Evolutionary conservation across 139 green algal species (phyloP).

Genomic region (Chlamydomonas schloesseri): DNA sequence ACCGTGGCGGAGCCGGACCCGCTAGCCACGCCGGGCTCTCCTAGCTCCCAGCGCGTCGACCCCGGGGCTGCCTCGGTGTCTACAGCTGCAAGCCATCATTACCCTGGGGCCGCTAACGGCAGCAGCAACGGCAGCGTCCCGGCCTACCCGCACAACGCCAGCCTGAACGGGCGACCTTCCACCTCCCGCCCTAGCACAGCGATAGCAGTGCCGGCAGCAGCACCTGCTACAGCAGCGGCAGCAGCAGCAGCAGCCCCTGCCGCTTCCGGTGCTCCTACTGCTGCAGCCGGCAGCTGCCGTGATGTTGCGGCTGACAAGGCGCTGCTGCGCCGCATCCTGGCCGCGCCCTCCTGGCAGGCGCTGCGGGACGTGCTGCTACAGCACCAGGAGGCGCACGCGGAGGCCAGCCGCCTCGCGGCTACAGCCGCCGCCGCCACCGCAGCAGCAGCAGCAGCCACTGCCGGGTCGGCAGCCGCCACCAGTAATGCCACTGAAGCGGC

Average conservation of each 20-base stretch:
- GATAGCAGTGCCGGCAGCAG: not conserved
- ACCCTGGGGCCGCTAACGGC: not conserved
- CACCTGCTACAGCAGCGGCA: not conserved
- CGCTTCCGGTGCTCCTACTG: too few species aligned
- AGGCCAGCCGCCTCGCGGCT: not conserved
- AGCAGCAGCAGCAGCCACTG: not conserved
- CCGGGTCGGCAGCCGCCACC: too few species aligned
- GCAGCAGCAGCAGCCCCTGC: not conserved
- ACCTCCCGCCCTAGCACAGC: too few species aligned
- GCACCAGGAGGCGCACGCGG: constrained; percentile 15
- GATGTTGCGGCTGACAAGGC: not conserved
- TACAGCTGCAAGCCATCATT: too few species aligned
- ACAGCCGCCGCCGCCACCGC: not conserved
- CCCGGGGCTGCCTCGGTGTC: too few species aligned
- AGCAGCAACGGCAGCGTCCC: not conserved
- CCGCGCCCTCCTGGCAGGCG: not conserved
- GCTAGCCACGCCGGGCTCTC: too few species aligned
- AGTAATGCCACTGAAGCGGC: too few species aligned
- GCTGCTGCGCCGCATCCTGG: not conserved
- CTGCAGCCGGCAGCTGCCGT: too few species aligned
- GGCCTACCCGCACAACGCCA: too few species aligned
- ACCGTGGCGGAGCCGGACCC: too few species aligned
- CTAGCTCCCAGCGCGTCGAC: too few species aligned
- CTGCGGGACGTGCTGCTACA: not conserved
- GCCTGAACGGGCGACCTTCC: not conserved